A percentile compares a stretch with the other conserved stretches of the same genome.
Conservation (phyloP, 352 stramenopile genomes). For the Phytopythium ostracodes region DNA sequence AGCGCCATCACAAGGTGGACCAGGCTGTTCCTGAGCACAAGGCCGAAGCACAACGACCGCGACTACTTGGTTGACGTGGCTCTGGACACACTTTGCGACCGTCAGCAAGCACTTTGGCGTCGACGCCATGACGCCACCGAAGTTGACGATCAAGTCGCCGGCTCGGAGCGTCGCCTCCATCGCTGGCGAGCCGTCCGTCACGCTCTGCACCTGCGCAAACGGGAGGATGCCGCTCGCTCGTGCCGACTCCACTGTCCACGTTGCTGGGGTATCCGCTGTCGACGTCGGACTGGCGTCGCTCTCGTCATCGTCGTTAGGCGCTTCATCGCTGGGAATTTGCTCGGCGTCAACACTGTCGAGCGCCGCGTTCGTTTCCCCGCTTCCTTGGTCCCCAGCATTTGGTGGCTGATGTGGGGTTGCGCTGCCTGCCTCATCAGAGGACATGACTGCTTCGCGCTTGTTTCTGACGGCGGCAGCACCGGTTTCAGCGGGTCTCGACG, state of each 20-base stretch:
- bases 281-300: neutral
- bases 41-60: slow-evolving; percentile 32
- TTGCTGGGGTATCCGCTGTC: neutral
- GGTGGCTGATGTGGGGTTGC: neutral
- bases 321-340: neutral
- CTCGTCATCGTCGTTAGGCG: neutral
- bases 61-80: slow-evolving; percentile 31
- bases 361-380: neutral
- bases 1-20: too few species aligned
- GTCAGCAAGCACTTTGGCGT: slow-evolving; percentile 48
- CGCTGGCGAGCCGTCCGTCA: slow-evolving; percentile 34
- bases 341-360: neutral
- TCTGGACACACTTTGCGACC: slow-evolving; percentile 49
- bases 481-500: neutral
- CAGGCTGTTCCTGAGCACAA: neutral
- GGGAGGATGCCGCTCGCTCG: slow-evolving; percentile 15
- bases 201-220: slow-evolving; percentile 47
- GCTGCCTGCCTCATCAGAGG: neutral
- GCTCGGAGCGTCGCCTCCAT: slow-evolving; percentile 36
- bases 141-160: slow-evolving; percentile 42
- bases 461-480: neutral
- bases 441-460: neutral
- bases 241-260: slow-evolving; percentile 6
- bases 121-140: slow-evolving; percentile 39
- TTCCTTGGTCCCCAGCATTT: neutral